Evolutionary conservation across 164 flowering plant genomes (phyloP), one percentile per base, ranked within the genome.

Genomic region (Paratinospora sagittata): DNA sequence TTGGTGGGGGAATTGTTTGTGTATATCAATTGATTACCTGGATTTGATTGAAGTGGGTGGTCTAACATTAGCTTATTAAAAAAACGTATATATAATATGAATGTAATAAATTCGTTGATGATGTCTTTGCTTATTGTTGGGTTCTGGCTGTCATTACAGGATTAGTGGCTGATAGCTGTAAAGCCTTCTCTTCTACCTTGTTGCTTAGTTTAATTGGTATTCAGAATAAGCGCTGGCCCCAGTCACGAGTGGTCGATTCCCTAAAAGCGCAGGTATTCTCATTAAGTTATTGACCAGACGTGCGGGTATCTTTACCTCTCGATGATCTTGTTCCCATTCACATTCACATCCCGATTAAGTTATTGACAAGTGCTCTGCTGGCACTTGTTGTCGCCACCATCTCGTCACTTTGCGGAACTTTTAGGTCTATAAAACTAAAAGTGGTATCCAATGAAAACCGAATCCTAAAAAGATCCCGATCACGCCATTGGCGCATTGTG

Each of bases 121-220:
- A 1, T 27, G 27, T 60, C 27, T 8, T 23, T 60, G 6, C 6
- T 61, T 30, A 27, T 61, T 24, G n/a, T 58, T 30, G 34, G 3
- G 34, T 13, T 58, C 27, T 58, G 23, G 11, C 10, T 58, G 27
- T 17, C 27, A 58, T 58, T 21, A 21, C 9, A 19, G 27, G 16
- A 24, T 24, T 61, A 61, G 34, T 61, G 64, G 34, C 34, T 61
- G 4, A 24, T 26, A 61, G 64, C 64, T 61, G 64, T 61, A 61
- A 61, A 24, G 64, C 30, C 11, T 23, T 12, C 21, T 8, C 11
- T 11, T 41, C 4, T 36, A 8, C 39, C 3, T n/a, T n/a, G 8
- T 47, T 47, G 55, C 23, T 52, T 52, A 5, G 21, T 19, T 12
- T 52, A 12, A 30, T 52, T 19, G 7, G 58, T 1, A 11, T 17